Conservation (phyloP, 441 rosid species). For the Arabidopsis hybrid region DNA sequence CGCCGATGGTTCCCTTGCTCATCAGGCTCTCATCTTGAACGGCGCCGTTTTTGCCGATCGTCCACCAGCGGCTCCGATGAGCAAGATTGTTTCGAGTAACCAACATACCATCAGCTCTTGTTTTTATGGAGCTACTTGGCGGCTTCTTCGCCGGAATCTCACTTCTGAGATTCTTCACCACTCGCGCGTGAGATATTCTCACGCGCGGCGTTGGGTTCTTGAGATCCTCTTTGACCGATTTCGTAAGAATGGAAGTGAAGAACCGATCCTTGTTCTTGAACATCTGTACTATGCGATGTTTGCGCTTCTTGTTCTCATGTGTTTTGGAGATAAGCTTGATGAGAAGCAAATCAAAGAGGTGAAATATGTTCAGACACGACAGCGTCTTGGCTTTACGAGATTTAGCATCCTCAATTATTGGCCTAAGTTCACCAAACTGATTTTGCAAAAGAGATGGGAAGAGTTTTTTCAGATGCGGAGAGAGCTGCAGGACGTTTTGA, state of each 20-base stretch:
- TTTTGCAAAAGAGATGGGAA: background rate
- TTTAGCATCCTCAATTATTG: background rate
- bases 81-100: background rate
- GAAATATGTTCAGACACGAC: background rate
- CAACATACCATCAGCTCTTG: background rate
- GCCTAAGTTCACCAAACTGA: background rate
- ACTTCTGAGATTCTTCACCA: background rate
- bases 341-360: background rate
- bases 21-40: background rate
- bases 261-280: background rate
- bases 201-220: background rate
- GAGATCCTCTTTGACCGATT: background rate
- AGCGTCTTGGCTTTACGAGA: background rate
- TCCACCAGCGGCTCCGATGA: background rate
- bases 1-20: constrained; percentile 1
- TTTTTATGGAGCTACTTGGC: background rate
- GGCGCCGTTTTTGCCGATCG: background rate
- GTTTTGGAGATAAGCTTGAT: background rate
- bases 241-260: background rate
- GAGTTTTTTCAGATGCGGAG: background rate
- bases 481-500: background rate
- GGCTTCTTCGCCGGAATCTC: background rate
- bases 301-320: background rate
- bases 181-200: background rate
- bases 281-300: background rate